These are phyloP conservation scores for Trichoderma sp. DNA, from an alignment of 2,329 filamentous ascomycete species.

Conservation along the genomic window DNA sequence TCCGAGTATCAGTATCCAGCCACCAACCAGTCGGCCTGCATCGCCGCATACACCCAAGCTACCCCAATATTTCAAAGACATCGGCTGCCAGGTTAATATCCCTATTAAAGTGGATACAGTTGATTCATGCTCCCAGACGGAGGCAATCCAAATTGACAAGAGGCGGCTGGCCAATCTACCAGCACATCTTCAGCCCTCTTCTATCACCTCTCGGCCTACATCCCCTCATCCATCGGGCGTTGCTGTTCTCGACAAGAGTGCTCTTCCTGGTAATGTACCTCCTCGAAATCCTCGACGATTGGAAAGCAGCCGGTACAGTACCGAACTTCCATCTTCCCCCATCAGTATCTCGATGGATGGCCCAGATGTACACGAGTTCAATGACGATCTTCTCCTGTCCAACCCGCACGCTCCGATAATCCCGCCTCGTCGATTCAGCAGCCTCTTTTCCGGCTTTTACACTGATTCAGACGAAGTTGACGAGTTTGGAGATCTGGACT, in stretches of 20 bases:
- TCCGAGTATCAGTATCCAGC: constrained; percentile 88
- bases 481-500: constrained; percentile 61
- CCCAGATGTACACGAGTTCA: constrained; percentile 59
- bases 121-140: constrained; percentile 70
- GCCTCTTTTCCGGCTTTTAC: constrained; percentile 84
- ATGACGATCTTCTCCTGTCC: constrained; percentile 75
- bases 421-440: constrained; percentile 75
- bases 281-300: constrained; percentile 63
- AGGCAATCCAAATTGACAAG: constrained; percentile 83
- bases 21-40: constrained; percentile 79
- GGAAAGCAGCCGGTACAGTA: constrained; percentile 47
- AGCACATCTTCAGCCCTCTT: constrained; percentile 75
- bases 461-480: constrained; percentile 66
- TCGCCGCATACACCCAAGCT: constrained; percentile 74
- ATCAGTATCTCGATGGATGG: constrained; percentile 41
- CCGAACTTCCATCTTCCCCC: constrained; percentile 56
- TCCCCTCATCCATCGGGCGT: constrained; percentile 50
- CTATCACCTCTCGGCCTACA: constrained; percentile 63
- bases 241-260: constrained; percentile 41
- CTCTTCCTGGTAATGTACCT: constrained; percentile 56
- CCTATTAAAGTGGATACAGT: constrained; percentile 30
- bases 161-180: constrained; percentile 74
- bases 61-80: constrained; percentile 80
- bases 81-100: constrained; percentile 73
- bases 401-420: constrained; percentile 61